phyloP scores from a whole-genome alignment of 345 rosid species.

The Populus tremula region DNA sequence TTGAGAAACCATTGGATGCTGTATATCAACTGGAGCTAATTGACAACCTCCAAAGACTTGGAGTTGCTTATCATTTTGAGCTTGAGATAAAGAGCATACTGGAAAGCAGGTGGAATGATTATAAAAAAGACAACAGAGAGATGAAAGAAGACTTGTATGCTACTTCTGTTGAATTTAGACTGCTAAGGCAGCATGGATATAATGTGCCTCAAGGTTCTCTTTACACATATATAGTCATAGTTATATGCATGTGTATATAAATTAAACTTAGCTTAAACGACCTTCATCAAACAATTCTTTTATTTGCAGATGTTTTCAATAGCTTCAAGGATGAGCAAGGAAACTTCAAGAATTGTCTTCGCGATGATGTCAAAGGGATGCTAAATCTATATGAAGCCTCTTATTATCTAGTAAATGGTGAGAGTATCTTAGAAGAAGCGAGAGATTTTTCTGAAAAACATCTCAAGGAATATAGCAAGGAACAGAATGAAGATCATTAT shows the following conservation, averaged over 20 bases:
- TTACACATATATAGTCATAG: not conserved
- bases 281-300: not conserved
- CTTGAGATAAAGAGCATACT: too few relatives aligned
- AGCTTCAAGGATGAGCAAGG: constrained; percentile 13
- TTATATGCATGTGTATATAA: not conserved
- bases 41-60: too few relatives aligned
- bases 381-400: constrained; percentile 42
- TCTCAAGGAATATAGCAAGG: constrained; percentile 18
- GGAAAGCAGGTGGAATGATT: too few relatives aligned
- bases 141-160: not conserved
- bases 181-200: constrained; percentile 6
- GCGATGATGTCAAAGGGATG: constrained; percentile 25
- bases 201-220: constrained; percentile 7
- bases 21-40: too few relatives aligned
- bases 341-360: constrained; percentile 11
- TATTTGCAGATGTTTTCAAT: constrained; percentile 27
- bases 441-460: constrained; percentile 17
- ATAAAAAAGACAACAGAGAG: too few relatives aligned
- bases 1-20: too few relatives aligned
- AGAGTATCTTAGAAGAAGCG: constrained; percentile 29
- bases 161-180: constrained; percentile 8
- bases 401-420: constrained; percentile 18
- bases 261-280: not conserved
- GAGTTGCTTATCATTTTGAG: too few relatives aligned
- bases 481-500: not conserved